Evolutionary conservation across 805 yeast genomes (phyloP), one percentile per base, ranked within the genome.

Genomic region (Metschnikowia lochheadii): DNA sequence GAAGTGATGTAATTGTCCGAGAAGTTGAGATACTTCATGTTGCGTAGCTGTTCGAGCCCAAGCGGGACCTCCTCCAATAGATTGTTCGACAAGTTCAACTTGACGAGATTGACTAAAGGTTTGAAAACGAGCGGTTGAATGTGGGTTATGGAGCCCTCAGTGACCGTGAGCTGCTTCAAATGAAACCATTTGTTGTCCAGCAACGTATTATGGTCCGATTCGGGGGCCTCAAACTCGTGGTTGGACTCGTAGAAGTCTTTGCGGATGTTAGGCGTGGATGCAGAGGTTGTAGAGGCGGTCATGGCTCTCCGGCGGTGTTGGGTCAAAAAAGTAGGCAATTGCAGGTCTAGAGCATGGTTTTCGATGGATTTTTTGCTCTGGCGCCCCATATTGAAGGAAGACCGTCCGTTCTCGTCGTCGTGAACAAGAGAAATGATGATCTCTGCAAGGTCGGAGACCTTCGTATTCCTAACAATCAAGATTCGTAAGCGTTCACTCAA

Each of bases 1-100:
- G 53, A 56, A 0, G 75, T 66, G 49, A 74, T 66, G 52, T 69
- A 72, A 52, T 74, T 74, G 56, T 72, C 78, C 6, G 76, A 64
- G 35, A 74, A 67, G 53, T 73, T 73, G 31, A 74, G 58, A 56
- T 80, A 78, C 56, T 77, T 79, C 54, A 81, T 60, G 55, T 73
- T 75, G 2, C 64, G 56, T 35, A 83, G 70, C 42, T 75, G 74
- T 14, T 76, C 70, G 40, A 84, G 68, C 3, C 85, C 82, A n/a
- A 67, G 66, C 0, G 88, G 87, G 8, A 83, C 57, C 7, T 65
- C 63, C 21, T 72, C 73, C 31, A 83, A 65, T 37, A 72, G 63
- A 56, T 83, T 83, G 51, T 75, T 71, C 2, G 87, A 82, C 32
- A 83, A 63, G 57, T 84, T 85, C 46, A 83, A 69, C 48, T 73